Base-by-base conservation (phyloP, 371 early-diverging fungal species). In the Syncephalis fuscata region DNA sequence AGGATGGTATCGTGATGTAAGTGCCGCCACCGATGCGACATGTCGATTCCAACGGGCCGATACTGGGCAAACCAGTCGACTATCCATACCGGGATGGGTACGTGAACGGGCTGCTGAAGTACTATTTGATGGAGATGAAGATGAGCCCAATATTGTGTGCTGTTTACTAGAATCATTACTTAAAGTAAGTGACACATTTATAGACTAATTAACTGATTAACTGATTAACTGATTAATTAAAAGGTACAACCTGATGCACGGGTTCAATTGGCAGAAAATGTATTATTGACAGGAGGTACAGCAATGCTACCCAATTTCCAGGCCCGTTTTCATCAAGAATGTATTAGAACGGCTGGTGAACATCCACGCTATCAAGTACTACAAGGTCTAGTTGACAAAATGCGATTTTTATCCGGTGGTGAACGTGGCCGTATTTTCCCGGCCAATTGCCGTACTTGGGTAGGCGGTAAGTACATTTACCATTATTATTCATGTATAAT, bases 81-180 rank as follows among this genome's bases (percentile, higher is more conserved):
- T 45, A 85, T 46, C 57, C 56, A 22, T 92, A 16, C 93, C 93
- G 14, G 81, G 84, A 0, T 92, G 92, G 92, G 67, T 92, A 19
- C 73, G 88, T 2, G 91, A 85, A 53, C 74, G 85, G 24, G 76
- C 86, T 0, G 72, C 73, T 2, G 93, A 90, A 49, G 73, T 85
- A 0, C 52, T 91, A 25, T 83, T 90, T 64, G 78, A 78, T 25
- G 89, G 89, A 0, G 84, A 87, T 55, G 78, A 77, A 36, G 80
- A 82, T 36, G 70, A 76, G 19, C 63, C 68, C 5, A 72, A 74
- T 39, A 45, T 85, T 14, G 68, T 73, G 7, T 70, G 74, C 15
- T 61, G 68, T 38, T 64, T 82, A 9, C 38, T 82, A 46, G 78
- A 80, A 43, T 55, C 68, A 2, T 49, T 87, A n/a, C 37, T 72